Conservation (phyloP, 164 flowering plant genomes). For the Tetrastigma voinierianum region DNA sequence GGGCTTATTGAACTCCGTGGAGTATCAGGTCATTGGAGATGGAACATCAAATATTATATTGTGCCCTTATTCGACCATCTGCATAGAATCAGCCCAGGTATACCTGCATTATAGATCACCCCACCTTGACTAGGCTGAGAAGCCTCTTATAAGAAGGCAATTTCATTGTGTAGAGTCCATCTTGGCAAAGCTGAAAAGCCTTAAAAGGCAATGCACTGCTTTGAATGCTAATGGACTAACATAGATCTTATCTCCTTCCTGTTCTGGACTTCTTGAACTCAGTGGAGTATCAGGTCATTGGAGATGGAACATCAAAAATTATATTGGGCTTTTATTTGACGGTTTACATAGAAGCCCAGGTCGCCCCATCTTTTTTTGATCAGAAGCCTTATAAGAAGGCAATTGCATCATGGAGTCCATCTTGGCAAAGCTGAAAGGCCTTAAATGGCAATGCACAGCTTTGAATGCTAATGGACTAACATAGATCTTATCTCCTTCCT, state of each 20-base stretch:
- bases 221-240: slow-evolving; percentile 57
- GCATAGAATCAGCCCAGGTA: neutral
- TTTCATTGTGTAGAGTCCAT: slow-evolving; percentile 18
- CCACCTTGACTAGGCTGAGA: neutral
- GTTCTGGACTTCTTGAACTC: slow-evolving; percentile 16
- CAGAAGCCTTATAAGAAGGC: too few relatives aligned
- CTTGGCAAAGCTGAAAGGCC: slow-evolving; percentile 38
- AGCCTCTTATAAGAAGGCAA: too few relatives aligned
- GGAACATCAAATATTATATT: slow-evolving; percentile 7
- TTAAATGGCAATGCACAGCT: slow-evolving; percentile 27
- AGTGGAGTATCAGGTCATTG: slow-evolving; percentile 25
- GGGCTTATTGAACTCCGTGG: slow-evolving; percentile 9
- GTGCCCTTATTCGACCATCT: neutral
- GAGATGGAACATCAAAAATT: slow-evolving; percentile 17
- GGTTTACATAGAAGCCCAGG: neutral
- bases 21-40: slow-evolving; percentile 29
- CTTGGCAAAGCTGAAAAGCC: slow-evolving; percentile 38
- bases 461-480: slow-evolving; percentile 57
- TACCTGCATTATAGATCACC: too few relatives aligned
- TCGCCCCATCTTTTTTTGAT: too few relatives aligned
- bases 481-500: slow-evolving; percentile 16
- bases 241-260: slow-evolving; percentile 16
- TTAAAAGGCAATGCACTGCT: slow-evolving; percentile 25
- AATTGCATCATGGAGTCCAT: slow-evolving; percentile 16
- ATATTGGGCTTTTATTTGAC: neutral